Evolutionary conservation across 73 alveolate genomes (phyloP).

Genomic region (Symbiodinium natans): DNA sequence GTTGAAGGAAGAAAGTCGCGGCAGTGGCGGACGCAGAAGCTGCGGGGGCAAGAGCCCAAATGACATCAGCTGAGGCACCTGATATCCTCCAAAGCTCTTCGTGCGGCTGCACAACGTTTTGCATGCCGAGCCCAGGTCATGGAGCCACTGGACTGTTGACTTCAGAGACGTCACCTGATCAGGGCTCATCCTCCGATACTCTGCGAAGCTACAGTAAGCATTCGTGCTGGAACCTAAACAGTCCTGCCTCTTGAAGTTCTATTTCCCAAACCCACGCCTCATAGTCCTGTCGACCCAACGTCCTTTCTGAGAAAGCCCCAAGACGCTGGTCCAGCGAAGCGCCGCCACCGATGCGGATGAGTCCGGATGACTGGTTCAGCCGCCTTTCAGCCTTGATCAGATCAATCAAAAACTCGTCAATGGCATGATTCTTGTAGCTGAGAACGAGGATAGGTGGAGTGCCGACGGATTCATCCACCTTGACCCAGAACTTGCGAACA

Average conservation of each 20-base stretch:
- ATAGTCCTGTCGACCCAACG: constrained; percentile 19
- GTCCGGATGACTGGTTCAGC: background rate
- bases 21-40: no score
- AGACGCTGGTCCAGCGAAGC: constrained; percentile 44
- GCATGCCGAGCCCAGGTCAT: constrained; percentile 16
- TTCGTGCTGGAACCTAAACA: background rate
- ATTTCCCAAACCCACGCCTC: no score
- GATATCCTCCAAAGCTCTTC: constrained; percentile 30
- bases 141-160: constrained; percentile 43
- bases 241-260: background rate
- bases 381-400: constrained; percentile 74
- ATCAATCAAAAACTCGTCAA: constrained; percentile 95
- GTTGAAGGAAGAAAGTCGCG: no score
- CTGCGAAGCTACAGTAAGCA: background rate
- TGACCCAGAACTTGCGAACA: constrained; percentile 49
- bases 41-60: no score
- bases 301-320: constrained; percentile 18
- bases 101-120: background rate
- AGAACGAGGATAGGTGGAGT: constrained; percentile 95
- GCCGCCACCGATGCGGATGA: constrained; percentile 79
- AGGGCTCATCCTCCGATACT: no score
- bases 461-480: constrained; percentile 49
- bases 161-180: background rate
- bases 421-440: constrained; percentile 96
- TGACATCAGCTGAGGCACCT: background rate